phyloP scores from a whole-genome alignment of 2,329 filamentous ascomycete species.

The Cercospora sojina region DNA sequence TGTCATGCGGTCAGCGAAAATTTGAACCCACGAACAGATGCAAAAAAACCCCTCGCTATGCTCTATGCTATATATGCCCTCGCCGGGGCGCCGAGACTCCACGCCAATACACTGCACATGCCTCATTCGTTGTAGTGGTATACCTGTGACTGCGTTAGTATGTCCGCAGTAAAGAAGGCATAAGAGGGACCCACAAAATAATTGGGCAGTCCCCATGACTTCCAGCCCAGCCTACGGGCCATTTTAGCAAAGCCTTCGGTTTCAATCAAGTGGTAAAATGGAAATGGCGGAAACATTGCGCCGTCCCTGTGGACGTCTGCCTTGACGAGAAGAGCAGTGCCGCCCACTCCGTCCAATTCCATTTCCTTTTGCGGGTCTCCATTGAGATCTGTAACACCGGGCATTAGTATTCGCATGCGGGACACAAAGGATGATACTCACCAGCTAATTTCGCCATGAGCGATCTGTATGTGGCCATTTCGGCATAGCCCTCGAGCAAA shows the following conservation, averaged over 20 bases:
- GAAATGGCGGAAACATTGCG: conserved; percentile 95
- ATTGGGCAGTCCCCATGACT: conserved; percentile 85
- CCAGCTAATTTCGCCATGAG: conserved; percentile 83
- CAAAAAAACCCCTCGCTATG: background rate
- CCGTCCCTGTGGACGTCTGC: conserved; percentile 95
- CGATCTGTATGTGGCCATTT: conserved; percentile 87
- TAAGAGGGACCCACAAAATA: conserved; percentile 72
- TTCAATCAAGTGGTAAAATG: conserved; percentile 96
- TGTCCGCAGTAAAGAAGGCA: background rate
- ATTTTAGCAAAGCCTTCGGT: conserved; percentile 98
- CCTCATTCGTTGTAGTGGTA: conserved; percentile 28
- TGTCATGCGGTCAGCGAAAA: background rate
- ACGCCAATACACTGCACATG: conserved; percentile 7
- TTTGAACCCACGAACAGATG: background rate
- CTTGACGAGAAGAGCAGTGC: conserved; percentile 88
- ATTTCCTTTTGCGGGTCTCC: conserved; percentile 45
- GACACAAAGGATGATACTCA: conserved; percentile 32
- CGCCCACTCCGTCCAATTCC: conserved; percentile 86
- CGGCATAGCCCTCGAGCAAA: conserved; percentile 85
- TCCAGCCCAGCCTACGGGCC: conserved; percentile 84
- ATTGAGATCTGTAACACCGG: conserved; percentile 25
- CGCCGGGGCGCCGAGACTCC: conserved; percentile 6
- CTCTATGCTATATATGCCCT: conserved; percentile 11
- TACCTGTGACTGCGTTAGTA: conserved; percentile 11
- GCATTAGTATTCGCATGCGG: background rate